Conservation (phyloP, 2,329 filamentous ascomycete genomes). For the Cryphonectria nitschkei region DNA sequence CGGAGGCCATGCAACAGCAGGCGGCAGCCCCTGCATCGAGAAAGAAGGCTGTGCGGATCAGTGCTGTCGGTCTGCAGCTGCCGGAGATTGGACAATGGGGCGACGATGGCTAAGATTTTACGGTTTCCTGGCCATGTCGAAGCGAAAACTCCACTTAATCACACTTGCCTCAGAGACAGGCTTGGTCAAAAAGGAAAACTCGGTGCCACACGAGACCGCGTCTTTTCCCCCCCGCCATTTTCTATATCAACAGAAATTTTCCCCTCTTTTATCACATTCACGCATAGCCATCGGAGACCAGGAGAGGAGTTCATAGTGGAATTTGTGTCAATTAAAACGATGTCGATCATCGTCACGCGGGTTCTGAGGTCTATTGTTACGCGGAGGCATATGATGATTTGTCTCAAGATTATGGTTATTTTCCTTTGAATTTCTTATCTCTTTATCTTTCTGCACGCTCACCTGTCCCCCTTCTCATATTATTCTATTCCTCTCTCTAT, state of each 20-base stretch:
- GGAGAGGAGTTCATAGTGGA: constrained; percentile 15
- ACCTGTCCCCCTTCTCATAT: too few species aligned
- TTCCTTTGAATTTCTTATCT: neutral
- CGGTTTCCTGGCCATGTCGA: neutral
- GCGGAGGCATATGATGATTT: constrained; percentile 15
- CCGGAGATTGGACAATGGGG: constrained; percentile 26
- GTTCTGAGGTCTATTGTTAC: constrained; percentile 8
- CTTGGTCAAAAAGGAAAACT: neutral
- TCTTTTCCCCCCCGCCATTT: neutral
- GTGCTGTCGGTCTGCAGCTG: constrained; percentile 39
- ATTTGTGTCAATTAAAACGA: neutral
- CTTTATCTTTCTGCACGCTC: neutral
- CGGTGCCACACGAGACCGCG: neutral
- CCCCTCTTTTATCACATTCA: constrained; percentile 7
- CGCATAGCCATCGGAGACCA: constrained; percentile 22
- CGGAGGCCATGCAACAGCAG: neutral
- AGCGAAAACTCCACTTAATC: neutral
- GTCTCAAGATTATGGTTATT: constrained; percentile 8
- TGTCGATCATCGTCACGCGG: constrained; percentile 10
- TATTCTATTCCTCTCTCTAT: too few species aligned
- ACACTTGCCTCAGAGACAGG: neutral
- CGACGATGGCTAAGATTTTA: constrained; percentile 24
- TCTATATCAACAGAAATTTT: neutral
- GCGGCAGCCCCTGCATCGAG: constrained; percentile 30
- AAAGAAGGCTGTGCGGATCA: constrained; percentile 42